Evolutionary conservation across 2,329 filamentous ascomycete species (phyloP).

Genomic region (Rutstroemia sydowiana): DNA sequence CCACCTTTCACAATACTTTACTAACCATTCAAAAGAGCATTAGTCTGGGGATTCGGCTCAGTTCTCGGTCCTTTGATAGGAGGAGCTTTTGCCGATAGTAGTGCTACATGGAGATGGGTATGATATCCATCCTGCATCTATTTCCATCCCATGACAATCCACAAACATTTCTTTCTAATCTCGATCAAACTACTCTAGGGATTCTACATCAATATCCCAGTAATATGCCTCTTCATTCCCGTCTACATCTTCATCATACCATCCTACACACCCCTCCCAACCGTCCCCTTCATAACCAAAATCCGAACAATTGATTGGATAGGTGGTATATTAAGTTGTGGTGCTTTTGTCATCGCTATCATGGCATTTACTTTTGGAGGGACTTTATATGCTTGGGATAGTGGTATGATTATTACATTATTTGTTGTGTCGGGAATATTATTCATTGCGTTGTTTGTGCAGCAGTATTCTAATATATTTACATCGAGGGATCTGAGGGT

Average conservation of each 20-base stretch:
- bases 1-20: too few species aligned
- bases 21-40: too few species aligned
- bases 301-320: conserved; percentile 22
- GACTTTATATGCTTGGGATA: conserved; percentile 25
- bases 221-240: conserved; percentile 33
- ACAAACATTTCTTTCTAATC: too few species aligned
- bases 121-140: conserved; percentile 19
- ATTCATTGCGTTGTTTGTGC: too few species aligned
- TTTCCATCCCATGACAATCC: too few species aligned
- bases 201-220: conserved; percentile 52
- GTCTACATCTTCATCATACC: conserved; percentile 39
- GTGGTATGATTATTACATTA: conserved; percentile 22
- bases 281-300: conserved; percentile 17
- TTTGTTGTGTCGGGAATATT: conserved; percentile 39
- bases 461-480: too few species aligned
- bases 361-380: conserved; percentile 32
- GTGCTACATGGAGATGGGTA: conserved; percentile 39
- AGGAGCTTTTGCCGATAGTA: conserved; percentile 36
- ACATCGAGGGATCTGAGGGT: too few species aligned
- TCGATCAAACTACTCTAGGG: too few species aligned
- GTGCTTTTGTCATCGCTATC: conserved; percentile 28
- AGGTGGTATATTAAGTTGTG: conserved; percentile 26
- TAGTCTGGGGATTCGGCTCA: too few species aligned
- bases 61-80: conserved; percentile 1
- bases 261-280: conserved; percentile 30